Evolutionary conservation across 31 red algal genomes (phyloP).

Genomic region (Odonthalia washingtoniensis): DNA sequence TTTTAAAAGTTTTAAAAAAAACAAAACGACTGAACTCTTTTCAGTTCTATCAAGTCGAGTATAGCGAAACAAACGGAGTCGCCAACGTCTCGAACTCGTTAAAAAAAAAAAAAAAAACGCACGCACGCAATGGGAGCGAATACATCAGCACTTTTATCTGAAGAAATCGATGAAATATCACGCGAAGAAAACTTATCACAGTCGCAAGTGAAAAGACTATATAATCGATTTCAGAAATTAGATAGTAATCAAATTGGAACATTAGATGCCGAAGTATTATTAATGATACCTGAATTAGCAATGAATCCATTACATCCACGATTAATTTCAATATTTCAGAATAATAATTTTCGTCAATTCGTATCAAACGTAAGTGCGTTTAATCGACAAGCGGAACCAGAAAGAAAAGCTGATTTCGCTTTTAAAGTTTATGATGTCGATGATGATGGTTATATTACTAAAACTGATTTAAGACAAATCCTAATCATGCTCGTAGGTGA

Average conservation of each 20-base stretch:
- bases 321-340: constrained; percentile 78
- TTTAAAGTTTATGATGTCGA: constrained; percentile 96
- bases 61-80: too few relatives aligned
- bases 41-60: too few relatives aligned
- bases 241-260: constrained; percentile 90
- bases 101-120: too few relatives aligned
- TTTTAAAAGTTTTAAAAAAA: too few relatives aligned
- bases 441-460: constrained; percentile 79
- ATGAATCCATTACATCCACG: constrained; percentile 98
- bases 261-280: constrained; percentile 73
- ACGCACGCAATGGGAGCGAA: constrained; percentile 88
- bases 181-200: constrained; percentile 66
- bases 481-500: constrained; percentile 86
- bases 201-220: constrained; percentile 85
- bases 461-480: constrained; percentile 60
- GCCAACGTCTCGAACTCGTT: too few relatives aligned
- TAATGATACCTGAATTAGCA: constrained; percentile 96
- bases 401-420: constrained; percentile 84
- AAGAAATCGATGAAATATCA: constrained; percentile 96
- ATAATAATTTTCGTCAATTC: constrained; percentile 94
- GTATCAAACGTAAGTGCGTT: constrained; percentile 77
- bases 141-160: constrained; percentile 88
- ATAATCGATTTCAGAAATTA: constrained; percentile 96
- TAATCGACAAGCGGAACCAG: constrained; percentile 41
- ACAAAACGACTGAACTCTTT: too few relatives aligned